Evolutionary conservation across 1,284 basidiomycete species (phyloP), one percentile per base, ranked within the genome.

Genomic region (Phylloporus sp.): DNA sequence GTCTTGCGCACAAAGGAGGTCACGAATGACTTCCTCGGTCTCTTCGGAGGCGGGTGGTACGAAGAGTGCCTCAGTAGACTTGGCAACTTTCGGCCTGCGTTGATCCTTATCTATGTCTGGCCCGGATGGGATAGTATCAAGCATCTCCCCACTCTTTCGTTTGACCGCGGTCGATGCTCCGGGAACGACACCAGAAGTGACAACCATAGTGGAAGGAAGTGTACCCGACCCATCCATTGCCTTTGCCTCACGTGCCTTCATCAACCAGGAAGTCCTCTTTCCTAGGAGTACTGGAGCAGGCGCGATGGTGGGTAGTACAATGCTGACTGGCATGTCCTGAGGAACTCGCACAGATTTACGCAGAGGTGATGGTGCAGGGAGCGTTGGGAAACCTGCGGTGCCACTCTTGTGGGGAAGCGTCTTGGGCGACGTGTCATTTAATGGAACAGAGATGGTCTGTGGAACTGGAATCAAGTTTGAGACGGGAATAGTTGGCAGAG

Each of bases 241-340:
- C 72, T 93, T 93, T 29, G 85, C 89, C 75, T 93, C 92, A 55
- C 91, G 85, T 19, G 89, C 91, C 73, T 91, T 92, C 76, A 86
- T 88, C 65, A 94, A 77, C 92, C 93, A 94, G 1, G 92, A 94
- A 19, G 91, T 89, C 35, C 92, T 87, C 72, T 91, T 92, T 6
- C 86, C 86, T 19, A 82, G 73, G 17, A 80, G 82, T 25, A 79
- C 70, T 12, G 81, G 81, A 57, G 82, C 80, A 10, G 86, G 84
- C 61, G 84, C 85, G 2, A 85, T 77, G n/a, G 77, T 80, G 10
- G 81, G 68, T 65, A 77, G 71, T 29, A 72, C 71, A 37, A 72
- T 60, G 45, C 82, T 80, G 14, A 79, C 67, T 2, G 84, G 82
- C 35, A 83, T 78, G 53, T 91, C 90, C 39, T 84, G 82, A 32